Evolutionary conservation across 2,329 filamentous ascomycete species (phyloP).

Genomic region (Bipolaris victoriae): DNA sequence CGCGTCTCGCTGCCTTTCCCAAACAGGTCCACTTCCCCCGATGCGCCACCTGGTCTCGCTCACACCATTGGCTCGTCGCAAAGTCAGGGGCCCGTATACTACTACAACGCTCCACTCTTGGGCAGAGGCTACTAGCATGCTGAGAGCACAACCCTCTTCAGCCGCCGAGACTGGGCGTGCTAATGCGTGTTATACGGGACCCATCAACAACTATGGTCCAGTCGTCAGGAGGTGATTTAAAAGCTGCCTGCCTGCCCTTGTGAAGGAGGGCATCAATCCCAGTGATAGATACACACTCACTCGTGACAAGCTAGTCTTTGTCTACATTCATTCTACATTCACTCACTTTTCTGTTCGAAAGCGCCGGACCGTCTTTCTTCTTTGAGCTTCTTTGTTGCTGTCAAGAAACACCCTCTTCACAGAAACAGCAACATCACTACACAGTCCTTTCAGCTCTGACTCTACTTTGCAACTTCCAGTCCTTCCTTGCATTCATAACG

Average conservation of each 20-base stretch:
- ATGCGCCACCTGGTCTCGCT: conserved; percentile 15
- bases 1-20: conserved; percentile 39
- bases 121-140: conserved; percentile 19
- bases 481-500: conserved; percentile 9
- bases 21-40: conserved; percentile 28
- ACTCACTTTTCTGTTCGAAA: conserved; percentile 33
- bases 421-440: conserved; percentile 21
- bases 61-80: conserved; percentile 33
- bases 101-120: conserved; percentile 22
- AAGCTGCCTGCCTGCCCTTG: conserved; percentile 25
- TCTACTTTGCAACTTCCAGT: conserved; percentile 21
- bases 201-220: conserved; percentile 19
- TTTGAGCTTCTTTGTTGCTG: conserved; percentile 31
- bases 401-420: conserved; percentile 5
- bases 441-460: conserved; percentile 13
- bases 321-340: conserved; percentile 40
- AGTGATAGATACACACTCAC: conserved; percentile 30
- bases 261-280: conserved; percentile 31
- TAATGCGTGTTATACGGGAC: conserved; percentile 24
- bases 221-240: conserved; percentile 24
- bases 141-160: conserved; percentile 33
- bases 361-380: conserved; percentile 42
- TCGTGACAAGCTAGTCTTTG: conserved; percentile 43
- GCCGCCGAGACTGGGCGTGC: conserved; percentile 28
- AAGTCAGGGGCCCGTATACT: conserved; percentile 24